Evolutionary conservation across 2,329 filamentous ascomycete genomes (phyloP).

Genomic region (Fusarium palustre): DNA sequence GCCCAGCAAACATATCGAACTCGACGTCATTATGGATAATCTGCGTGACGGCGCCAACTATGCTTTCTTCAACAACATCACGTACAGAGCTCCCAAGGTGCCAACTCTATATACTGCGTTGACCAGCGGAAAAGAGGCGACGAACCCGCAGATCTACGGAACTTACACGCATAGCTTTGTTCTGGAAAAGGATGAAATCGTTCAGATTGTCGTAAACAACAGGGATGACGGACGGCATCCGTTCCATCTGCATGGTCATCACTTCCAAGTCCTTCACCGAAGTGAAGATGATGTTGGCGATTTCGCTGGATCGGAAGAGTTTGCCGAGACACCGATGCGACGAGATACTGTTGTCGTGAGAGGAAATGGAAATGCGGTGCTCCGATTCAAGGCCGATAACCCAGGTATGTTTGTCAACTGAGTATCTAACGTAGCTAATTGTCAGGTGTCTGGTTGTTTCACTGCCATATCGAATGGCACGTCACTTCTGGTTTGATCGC

Average conservation of each 20-base stretch:
- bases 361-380: conserved; percentile 74
- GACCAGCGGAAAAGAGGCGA: conserved; percentile 68
- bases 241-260: conserved; percentile 83
- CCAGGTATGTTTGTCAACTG: conserved; percentile 60
- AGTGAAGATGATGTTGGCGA: conserved; percentile 67
- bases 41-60: conserved; percentile 70
- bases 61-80: conserved; percentile 81
- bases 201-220: conserved; percentile 84
- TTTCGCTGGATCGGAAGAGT: conserved; percentile 62
- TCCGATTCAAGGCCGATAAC: conserved; percentile 76
- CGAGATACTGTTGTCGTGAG: conserved; percentile 76
- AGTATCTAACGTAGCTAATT: background rate
- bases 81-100: conserved; percentile 79
- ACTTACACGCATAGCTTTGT: conserved; percentile 74
- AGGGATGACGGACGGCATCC: conserved; percentile 77
- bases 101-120: conserved; percentile 83
- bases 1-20: conserved; percentile 71
- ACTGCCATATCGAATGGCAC: conserved; percentile 87
- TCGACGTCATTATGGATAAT: conserved; percentile 73
- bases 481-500: conserved; percentile 73
- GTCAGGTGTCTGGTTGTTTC: conserved; percentile 74
- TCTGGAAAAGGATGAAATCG: conserved; percentile 73
- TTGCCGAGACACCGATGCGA: conserved; percentile 69
- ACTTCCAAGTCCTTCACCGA: conserved; percentile 76
- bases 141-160: conserved; percentile 73